A percentile compares a stretch with the other conserved stretches of the same genome.
Conservation (phyloP, 1,139 yeast genomes). For the Chernovozyma sophiae-reginae region DNA sequence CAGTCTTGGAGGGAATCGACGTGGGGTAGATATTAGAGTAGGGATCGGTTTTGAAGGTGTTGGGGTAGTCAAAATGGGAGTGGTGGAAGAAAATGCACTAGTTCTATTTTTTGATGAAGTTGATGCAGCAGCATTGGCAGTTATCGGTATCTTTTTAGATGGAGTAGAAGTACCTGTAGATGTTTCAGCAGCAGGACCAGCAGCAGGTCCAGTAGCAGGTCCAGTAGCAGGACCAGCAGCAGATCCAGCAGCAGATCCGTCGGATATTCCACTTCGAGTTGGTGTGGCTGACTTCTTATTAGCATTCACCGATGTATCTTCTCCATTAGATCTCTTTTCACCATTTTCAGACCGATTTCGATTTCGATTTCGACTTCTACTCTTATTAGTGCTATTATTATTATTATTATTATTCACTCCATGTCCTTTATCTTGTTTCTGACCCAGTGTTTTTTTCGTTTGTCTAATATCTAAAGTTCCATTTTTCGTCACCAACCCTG, state of each 20-base stretch:
- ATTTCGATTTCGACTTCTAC: neutral
- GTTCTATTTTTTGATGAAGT: neutral
- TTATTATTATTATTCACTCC: too few relatives aligned
- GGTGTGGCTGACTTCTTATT: too few relatives aligned
- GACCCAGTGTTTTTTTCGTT: neutral
- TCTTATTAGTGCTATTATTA: too few relatives aligned
- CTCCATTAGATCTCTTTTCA: neutral
- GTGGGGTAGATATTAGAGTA: neutral
- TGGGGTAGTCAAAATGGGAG: neutral
- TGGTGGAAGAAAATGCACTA: too few relatives aligned
- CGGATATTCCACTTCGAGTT: too few relatives aligned
- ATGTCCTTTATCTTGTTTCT: neutral
- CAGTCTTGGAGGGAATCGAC: constrained; percentile 1
- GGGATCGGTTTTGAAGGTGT: neutral
- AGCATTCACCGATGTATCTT: too few relatives aligned
- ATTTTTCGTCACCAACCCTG: neutral
- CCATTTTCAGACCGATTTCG: neutral
- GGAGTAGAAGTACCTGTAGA: too few relatives aligned
- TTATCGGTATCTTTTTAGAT: too few relatives aligned
- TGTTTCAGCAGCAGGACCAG: too few relatives aligned
- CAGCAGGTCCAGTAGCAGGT: too few relatives aligned
- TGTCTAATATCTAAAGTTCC: neutral
- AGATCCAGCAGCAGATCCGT: too few relatives aligned
- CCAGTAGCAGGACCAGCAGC: too few relatives aligned
- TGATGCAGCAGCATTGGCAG: neutral